phyloP scores from a whole-genome alignment of 2,329 filamentous ascomycete genomes.

The Clarireedia homoeocarpa region DNA sequence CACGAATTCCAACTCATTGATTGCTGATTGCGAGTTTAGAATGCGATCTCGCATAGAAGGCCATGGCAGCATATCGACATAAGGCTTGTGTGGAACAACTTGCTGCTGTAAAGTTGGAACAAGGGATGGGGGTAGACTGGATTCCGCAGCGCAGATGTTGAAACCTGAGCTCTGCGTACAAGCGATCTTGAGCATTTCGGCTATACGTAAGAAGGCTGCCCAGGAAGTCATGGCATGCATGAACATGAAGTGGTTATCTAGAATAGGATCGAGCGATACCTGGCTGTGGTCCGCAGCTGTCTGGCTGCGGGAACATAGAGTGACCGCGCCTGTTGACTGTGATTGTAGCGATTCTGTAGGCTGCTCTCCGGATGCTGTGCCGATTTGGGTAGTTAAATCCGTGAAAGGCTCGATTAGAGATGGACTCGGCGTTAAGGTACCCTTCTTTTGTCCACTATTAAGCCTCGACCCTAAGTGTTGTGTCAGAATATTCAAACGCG shows the following conservation, averaged over 20 bases:
- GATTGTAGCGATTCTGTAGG: neutral
- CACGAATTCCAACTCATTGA: constrained; percentile 17
- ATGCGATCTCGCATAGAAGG: constrained; percentile 15
- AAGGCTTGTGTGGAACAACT: constrained; percentile 14
- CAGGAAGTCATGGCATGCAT: constrained; percentile 11
- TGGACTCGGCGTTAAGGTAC: neutral
- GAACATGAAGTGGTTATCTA: constrained; percentile 15
- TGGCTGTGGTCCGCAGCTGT: neutral
- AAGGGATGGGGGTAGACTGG: constrained; percentile 13
- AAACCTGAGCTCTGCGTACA: constrained; percentile 14
- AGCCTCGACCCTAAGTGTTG: constrained; percentile 11
- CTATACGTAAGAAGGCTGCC: constrained; percentile 14
- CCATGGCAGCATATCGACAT: constrained; percentile 19
- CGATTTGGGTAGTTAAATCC: constrained; percentile 1
- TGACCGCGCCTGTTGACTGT: too few relatives aligned
- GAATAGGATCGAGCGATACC: constrained; percentile 8
- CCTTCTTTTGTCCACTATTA: constrained; percentile 5
- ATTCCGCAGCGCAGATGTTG: constrained; percentile 12
- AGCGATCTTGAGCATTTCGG: constrained; percentile 10
- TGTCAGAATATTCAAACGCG: constrained; percentile 3
- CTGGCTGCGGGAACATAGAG: neutral
- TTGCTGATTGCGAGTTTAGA: constrained; percentile 10
- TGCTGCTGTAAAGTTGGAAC: constrained; percentile 17
- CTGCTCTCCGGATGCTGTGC: neutral
- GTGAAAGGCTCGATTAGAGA: neutral